These are phyloP conservation scores for Cytospora piceicola DNA, from an alignment of 2,329 filamentous ascomycete species.

Conservation along the genomic window DNA sequence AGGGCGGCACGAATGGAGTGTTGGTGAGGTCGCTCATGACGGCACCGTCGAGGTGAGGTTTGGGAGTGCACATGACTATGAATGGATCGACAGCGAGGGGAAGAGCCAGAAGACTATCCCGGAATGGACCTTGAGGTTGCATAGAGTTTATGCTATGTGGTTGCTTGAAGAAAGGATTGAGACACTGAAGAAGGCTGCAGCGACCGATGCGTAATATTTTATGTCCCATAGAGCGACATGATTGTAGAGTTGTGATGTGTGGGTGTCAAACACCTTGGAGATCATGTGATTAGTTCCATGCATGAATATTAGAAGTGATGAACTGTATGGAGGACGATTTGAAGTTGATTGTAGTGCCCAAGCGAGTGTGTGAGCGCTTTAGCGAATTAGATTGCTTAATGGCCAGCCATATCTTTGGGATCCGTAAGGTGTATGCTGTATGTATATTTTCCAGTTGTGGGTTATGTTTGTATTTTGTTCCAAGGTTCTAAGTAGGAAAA, in stretches of 20 bases:
- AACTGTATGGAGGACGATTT: no score
- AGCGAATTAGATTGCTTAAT: no score
- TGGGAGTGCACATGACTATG: slow-evolving; percentile 19
- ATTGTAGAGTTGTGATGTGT: background rate
- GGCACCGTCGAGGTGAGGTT: slow-evolving; percentile 20
- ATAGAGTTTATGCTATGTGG: slow-evolving; percentile 19
- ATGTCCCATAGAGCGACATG: background rate
- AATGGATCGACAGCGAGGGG: slow-evolving; percentile 16
- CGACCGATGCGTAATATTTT: background rate
- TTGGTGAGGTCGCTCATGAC: slow-evolving; percentile 5
- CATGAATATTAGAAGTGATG: no score
- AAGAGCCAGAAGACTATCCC: slow-evolving; percentile 12
- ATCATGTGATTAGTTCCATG: background rate
- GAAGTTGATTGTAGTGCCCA: no score
- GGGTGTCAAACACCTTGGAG: no score
- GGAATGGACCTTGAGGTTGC: slow-evolving; percentile 11
- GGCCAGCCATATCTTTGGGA: no score
- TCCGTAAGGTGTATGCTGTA: no score
- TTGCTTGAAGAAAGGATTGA: slow-evolving; percentile 18
- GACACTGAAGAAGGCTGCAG: background rate
- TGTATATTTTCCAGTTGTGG: background rate
- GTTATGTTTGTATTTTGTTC: background rate
- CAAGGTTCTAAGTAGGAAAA: background rate
- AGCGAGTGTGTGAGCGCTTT: no score
- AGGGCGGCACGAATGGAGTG: slow-evolving; percentile 17